Evolutionary conservation across 305 asterid genomes (phyloP), one percentile per base, ranked within the genome.

Genomic region (Solanum hybrid): DNA sequence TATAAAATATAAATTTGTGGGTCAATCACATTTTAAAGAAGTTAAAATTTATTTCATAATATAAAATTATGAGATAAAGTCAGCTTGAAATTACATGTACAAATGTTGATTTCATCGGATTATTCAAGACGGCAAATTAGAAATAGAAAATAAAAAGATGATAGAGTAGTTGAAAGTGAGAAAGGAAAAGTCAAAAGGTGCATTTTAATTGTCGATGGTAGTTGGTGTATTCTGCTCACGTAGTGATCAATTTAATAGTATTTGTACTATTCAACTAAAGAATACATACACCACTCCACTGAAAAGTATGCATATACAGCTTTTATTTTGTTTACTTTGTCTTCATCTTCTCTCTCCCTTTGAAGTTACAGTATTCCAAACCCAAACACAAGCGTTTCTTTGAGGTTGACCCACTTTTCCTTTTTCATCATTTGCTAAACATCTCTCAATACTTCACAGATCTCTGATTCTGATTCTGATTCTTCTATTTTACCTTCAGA

Each of bases 341-440:
- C 82, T 73, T 73, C 41, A 17, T 87, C 84, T 14, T 45, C 82
- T 45, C 65, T 32, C 26, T 37, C 33, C 32, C 31, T 73, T 37
- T 87, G 9, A 39, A 15, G 32, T 33, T 68, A 31, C 20, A 31
- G 33, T 32, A 24, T 34, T 68, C 24, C 79, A 72, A 87, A 27
- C 27, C 31, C 38, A 72, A 20, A 10, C 34, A 24, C 37, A 26
- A 29, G 61, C 31, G 31, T 24, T 24, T 70, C 76, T 70, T 70
- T 13, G 32, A 37, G 20, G 20, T 82, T 88, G 89, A 88, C 89
- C 89, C 89, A 88, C 84, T 73, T 88, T 77, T 87, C 24, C 36
- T 12, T 79, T 5, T 36, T 79, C 7, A 17, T 78, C 11, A 79
- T 79, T 38, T 87, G 80, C 26, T 14, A 72, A 13, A 75, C 7